These are phyloP conservation scores for Pseudopyricularia javanii DNA, from an alignment of 2,329 filamentous ascomycete genomes.

Conservation along the genomic window DNA sequence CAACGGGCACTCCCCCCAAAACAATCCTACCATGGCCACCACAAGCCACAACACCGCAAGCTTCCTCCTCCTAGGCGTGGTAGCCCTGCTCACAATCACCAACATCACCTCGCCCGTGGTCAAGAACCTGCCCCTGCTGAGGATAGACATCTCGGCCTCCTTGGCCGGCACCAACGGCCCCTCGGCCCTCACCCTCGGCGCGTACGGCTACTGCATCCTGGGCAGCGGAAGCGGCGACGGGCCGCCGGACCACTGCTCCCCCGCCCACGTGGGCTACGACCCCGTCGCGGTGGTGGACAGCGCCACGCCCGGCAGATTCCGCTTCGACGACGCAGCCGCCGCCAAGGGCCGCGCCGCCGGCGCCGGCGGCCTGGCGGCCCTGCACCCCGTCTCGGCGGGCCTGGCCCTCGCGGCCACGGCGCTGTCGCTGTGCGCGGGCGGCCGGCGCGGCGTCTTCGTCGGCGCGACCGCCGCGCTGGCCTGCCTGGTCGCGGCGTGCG, in stretches of 20 bases:
- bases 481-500: slow-evolving; percentile 33
- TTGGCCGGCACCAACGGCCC: slow-evolving; percentile 13
- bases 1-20: slow-evolving; percentile 6
- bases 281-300: slow-evolving; percentile 30
- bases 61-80: slow-evolving; percentile 40
- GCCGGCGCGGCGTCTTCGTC: slow-evolving; percentile 35
- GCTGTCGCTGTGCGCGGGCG: slow-evolving; percentile 36
- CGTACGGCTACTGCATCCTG: slow-evolving; percentile 44
- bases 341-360: not conserved
- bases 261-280: slow-evolving; percentile 40
- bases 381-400: slow-evolving; percentile 48
- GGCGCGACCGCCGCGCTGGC: slow-evolving; percentile 37
- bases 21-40: slow-evolving; percentile 35
- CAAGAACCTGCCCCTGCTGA: slow-evolving; percentile 39
- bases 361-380: slow-evolving; percentile 42
- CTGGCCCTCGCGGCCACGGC: slow-evolving; percentile 47
- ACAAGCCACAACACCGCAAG: slow-evolving; percentile 44
- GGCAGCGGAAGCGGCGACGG: slow-evolving; percentile 5
- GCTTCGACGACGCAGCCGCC: slow-evolving; percentile 29
- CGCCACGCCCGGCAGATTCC: slow-evolving; percentile 21
- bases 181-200: slow-evolving; percentile 36
- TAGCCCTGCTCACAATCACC: slow-evolving; percentile 44
- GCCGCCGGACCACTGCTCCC: slow-evolving; percentile 33
- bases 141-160: slow-evolving; percentile 31
- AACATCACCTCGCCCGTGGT: slow-evolving; percentile 48